phyloP scores from a whole-genome alignment of 169 alveolate genomes.

The Plasmodium yoelii region DNA sequence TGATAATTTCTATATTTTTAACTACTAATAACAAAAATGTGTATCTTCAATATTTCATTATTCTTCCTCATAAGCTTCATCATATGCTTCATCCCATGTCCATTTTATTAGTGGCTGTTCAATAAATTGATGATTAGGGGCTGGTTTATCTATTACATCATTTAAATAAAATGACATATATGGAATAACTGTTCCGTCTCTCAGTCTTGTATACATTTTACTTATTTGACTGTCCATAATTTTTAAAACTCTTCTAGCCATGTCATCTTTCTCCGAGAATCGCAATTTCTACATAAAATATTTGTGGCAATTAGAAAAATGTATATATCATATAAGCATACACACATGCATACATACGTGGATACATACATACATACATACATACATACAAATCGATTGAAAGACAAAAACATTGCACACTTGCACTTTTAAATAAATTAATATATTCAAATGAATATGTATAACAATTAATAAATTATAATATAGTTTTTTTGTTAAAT shows the following conservation, averaged over 20 bases:
- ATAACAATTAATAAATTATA: neutral
- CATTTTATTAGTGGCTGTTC: conserved; percentile 93
- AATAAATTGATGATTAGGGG: conserved; percentile 89
- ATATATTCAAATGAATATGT: conserved; percentile 5
- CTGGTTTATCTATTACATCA: conserved; percentile 90
- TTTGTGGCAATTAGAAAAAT: neutral
- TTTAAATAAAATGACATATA: conserved; percentile 88
- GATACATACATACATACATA: neutral
- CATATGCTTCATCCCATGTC: conserved; percentile 96
- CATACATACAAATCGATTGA: neutral
- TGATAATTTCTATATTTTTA: neutral
- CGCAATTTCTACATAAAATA: conserved; percentile 79
- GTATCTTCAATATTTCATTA: neutral
- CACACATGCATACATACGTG: neutral
- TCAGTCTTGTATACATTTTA: conserved; percentile 92
- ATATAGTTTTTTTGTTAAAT: conserved; percentile 20
- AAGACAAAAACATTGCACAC: neutral
- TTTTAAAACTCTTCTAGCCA: conserved; percentile 92
- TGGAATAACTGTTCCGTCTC: conserved; percentile 93
- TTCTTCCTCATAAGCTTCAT: conserved; percentile 91
- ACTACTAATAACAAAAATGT: neutral
- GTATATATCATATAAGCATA: neutral
- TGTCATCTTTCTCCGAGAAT: conserved; percentile 90
- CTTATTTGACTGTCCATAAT: conserved; percentile 92
- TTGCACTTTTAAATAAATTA: neutral